Evolutionary conservation across 768 basidiomycete species (phyloP), one percentile per base, ranked within the genome.

Genomic region (Amanita brunnescens): DNA sequence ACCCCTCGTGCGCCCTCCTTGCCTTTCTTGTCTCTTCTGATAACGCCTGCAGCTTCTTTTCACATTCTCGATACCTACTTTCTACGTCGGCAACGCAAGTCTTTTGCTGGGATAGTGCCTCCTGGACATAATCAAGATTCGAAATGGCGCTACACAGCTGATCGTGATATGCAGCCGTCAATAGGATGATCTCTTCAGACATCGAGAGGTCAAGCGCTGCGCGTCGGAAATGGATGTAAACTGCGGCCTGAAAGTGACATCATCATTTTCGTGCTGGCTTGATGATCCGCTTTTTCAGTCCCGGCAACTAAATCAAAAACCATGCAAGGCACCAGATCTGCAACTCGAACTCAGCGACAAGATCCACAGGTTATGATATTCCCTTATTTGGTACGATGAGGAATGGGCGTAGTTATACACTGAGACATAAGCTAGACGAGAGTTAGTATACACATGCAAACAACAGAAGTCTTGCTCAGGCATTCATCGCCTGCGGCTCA

Each of bases 401-500:
- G 24, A 21, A 24, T n/a, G 23, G 42, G 8, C 6, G 23, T 24
- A 14, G n/a, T 24, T 14, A 7, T 32, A 32, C 16, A 33, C 44
- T 46, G 44, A 46, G 44, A 46, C 44, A 46, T 8, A 20, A 13
- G 8, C n/a, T 6, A 6, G 16, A 16, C n/a, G 37, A 18, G n/a
- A 29, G n/a, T n/a, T n/a, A n/a, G n/a, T 16, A 47, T 30, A 47
- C 45, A 35, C 45, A 34, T 20, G 13, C 45, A 47, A 35, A 47
- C 10, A 47, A 23, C 30, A 35, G 3, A 23, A 35, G 9, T 9
- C 3, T 7, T 8, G 8, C 23, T 43, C 23, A 45, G 4, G 18
- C 2, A n/a, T 14, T 42, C 32, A 50, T 70, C 58, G 83, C 58
- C 74, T 67, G 54, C 86, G 75, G 51, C 78, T 79, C 83, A 88